A percentile compares a stretch with the other conserved stretches of the same genome.
Evolutionary conservation across 23 red algal species (phyloP).

Genomic region (Gracilaria vermiculophylla): DNA sequence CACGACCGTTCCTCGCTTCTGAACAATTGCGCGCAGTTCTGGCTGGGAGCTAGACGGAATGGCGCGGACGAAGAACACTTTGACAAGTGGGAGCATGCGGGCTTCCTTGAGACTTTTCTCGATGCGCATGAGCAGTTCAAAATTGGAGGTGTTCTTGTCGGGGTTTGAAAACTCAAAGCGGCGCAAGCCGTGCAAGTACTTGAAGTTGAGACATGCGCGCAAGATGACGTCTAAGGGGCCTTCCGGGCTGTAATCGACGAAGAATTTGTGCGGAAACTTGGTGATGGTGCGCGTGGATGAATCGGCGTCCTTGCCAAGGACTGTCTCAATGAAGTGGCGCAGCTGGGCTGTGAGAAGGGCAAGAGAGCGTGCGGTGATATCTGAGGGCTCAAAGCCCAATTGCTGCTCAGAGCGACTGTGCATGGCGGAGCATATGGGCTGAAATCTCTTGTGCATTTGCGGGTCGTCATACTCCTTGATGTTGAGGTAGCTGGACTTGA

Average conservation of each 20-base stretch:
- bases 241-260: constrained; percentile 59
- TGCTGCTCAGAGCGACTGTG: constrained; percentile 47
- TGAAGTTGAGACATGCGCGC: constrained; percentile 74
- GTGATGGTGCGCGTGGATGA: constrained; percentile 21
- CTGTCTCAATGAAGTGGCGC: constrained; percentile 66
- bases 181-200: constrained; percentile 60
- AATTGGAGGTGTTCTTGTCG: constrained; percentile 45
- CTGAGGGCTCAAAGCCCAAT: constrained; percentile 69
- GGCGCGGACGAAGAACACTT: constrained; percentile 65
- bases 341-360: constrained; percentile 70
- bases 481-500: constrained; percentile 38
- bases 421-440: constrained; percentile 26
- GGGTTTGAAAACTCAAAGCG: constrained; percentile 73
- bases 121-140: constrained; percentile 68
- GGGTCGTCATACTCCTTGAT: constrained; percentile 22
- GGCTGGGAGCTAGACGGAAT: constrained; percentile 23
- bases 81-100: constrained; percentile 51
- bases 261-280: constrained; percentile 82
- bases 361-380: constrained; percentile 75
- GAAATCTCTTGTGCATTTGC: constrained; percentile 32
- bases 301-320: constrained; percentile 61
- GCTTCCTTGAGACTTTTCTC: constrained; percentile 52
- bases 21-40: constrained; percentile 44
- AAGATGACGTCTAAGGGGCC: constrained; percentile 72
- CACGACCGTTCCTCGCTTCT: constrained; percentile 75